Evolutionary conservation across 352 stramenopile species (phyloP).

Genomic region (Globisporangium cystogenes): DNA sequence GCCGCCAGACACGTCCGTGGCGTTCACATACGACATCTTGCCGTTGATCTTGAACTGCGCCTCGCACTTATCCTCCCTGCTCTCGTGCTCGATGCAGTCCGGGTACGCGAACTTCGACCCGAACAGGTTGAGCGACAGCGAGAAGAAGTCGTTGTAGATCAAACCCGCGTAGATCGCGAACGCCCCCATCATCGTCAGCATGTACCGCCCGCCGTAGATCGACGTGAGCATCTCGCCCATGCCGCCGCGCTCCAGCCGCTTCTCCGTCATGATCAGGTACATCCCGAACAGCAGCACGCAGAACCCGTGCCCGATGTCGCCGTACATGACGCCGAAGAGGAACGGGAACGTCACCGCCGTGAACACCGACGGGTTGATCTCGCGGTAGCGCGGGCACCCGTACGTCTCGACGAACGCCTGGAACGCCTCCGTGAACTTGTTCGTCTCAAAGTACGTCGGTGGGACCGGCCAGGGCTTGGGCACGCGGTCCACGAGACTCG

Average conservation of each 20-base stretch:
- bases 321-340: conserved; percentile 99
- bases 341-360: conserved; percentile 99
- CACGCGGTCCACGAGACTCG: conserved; percentile 91
- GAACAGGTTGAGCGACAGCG: conserved; percentile 96
- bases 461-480: conserved; percentile 94
- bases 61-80: conserved; percentile 51
- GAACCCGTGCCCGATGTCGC: conserved; percentile 97
- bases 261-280: conserved; percentile 94
- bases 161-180: conserved; percentile 98
- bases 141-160: conserved; percentile 99
- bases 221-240: conserved; percentile 91
- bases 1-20: conserved; percentile 67
- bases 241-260: conserved; percentile 68
- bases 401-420: conserved; percentile 99
- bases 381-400: conserved; percentile 96
- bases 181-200: conserved; percentile 98
- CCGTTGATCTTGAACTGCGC: conserved; percentile 74
- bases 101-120: conserved; percentile 92
- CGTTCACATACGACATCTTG: conserved; percentile 66
- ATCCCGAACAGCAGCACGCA: conserved; percentile 93
- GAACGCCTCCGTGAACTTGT: conserved; percentile 98
- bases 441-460: conserved; percentile 98
- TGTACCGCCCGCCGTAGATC: conserved; percentile 94
- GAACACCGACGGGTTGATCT: conserved; percentile 98
- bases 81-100: conserved; percentile 58